Evolutionary conservation across 2,329 filamentous ascomycete genomes (phyloP).

Genomic region (Fusarium concolor): DNA sequence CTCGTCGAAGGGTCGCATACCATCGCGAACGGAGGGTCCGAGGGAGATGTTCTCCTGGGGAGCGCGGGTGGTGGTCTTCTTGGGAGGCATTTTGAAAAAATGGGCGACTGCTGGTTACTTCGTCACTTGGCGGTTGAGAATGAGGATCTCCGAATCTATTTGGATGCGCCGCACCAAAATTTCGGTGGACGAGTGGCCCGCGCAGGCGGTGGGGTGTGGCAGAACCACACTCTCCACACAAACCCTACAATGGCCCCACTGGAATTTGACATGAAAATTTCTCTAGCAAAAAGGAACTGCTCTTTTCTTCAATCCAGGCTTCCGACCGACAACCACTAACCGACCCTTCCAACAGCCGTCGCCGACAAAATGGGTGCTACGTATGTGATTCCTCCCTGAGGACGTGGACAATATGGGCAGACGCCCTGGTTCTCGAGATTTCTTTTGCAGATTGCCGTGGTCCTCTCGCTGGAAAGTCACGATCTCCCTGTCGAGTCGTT

Average conservation of each 20-base stretch:
- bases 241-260: slow-evolving; percentile 45
- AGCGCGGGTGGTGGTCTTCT: slow-evolving; percentile 81
- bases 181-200: slow-evolving; percentile 42
- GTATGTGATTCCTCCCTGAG: slow-evolving; percentile 63
- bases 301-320: slow-evolving; percentile 27
- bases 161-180: slow-evolving; percentile 41
- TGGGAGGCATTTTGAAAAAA: slow-evolving; percentile 84
- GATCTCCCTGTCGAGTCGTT: slow-evolving; percentile 47
- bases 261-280: slow-evolving; percentile 39
- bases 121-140: slow-evolving; percentile 52
- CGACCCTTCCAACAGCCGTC: slow-evolving; percentile 53
- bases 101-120: slow-evolving; percentile 51
- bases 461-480: slow-evolving; percentile 79
- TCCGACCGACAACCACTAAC: slow-evolving; percentile 55
- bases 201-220: slow-evolving; percentile 53
- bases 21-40: slow-evolving; percentile 96
- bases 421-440: slow-evolving; percentile 62
- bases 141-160: slow-evolving; percentile 46
- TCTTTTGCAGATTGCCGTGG: slow-evolving; percentile 78
- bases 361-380: slow-evolving; percentile 61
- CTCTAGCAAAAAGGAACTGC: slow-evolving; percentile 12
- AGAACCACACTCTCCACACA: slow-evolving; percentile 47
- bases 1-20: slow-evolving; percentile 61
- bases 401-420: slow-evolving; percentile 48
- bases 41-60: slow-evolving; percentile 98